Evolutionary conservation across 352 stramenopile species (phyloP).

Genomic region (Phytophthora citricola): DNA sequence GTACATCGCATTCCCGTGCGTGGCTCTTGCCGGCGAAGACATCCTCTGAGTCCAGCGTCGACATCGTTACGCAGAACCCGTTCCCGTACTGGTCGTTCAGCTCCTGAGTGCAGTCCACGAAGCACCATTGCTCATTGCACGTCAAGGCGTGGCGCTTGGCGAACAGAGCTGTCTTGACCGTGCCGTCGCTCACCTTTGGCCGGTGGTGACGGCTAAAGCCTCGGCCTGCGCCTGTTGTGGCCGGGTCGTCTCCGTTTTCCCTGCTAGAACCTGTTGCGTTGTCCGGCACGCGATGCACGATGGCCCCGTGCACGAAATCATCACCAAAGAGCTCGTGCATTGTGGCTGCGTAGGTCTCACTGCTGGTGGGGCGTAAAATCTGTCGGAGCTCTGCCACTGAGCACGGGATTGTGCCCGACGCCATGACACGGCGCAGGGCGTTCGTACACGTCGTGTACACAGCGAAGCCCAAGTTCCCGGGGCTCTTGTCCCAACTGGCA

Average conservation of each 20-base stretch:
- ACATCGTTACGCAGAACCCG: slow-evolving; percentile 16
- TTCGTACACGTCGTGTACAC: slow-evolving; percentile 38
- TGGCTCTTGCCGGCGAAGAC: slow-evolving; percentile 29
- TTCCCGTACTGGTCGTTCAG: slow-evolving; percentile 1
- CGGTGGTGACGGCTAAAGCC: slow-evolving; percentile 7
- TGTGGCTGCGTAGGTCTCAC: slow-evolving; percentile 28
- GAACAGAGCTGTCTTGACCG: slow-evolving; percentile 32
- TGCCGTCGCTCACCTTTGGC: slow-evolving; percentile 10
- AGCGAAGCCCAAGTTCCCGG: slow-evolving; percentile 31
- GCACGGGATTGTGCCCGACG: slow-evolving; percentile 32
- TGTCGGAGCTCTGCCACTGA: slow-evolving; percentile 40
- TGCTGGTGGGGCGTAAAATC: slow-evolving; percentile 31
- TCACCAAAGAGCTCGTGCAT: slow-evolving; percentile 45
- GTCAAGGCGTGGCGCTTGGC: slow-evolving; percentile 30
- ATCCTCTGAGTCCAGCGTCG: slow-evolving; percentile 33
- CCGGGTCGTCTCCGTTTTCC: not conserved
- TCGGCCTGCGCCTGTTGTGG: not conserved
- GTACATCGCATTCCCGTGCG: slow-evolving; percentile 11
- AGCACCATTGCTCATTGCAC: slow-evolving; percentile 32
- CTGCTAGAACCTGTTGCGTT: not conserved
- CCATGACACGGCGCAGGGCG: slow-evolving; percentile 32
- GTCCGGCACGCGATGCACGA: slow-evolving; percentile 34
- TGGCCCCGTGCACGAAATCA: slow-evolving; percentile 43
- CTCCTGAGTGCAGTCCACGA: slow-evolving; percentile 18
- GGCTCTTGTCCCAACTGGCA: slow-evolving; percentile 34